Evolutionary conservation across 2,329 filamentous ascomycete genomes (phyloP).

Genomic region (Xylogone sp.): DNA sequence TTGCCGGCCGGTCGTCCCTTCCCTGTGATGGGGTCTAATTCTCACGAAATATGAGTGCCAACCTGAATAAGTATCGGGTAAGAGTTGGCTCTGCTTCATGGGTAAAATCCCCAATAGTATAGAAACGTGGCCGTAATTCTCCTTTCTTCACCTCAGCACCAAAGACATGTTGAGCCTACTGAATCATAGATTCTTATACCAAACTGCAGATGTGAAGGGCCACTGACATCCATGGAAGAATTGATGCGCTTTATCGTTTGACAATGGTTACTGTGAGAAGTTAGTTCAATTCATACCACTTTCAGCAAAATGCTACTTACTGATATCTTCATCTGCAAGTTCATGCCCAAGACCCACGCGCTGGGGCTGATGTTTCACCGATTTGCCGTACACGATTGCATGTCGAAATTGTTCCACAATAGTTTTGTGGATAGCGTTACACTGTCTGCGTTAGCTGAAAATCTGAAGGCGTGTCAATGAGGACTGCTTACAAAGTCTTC

Average conservation of each 20-base stretch:
- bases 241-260: constrained; percentile 49
- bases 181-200: neutral
- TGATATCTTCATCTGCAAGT: constrained; percentile 94
- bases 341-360: constrained; percentile 88
- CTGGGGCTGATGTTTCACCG: constrained; percentile 98
- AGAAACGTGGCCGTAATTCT: too few species aligned
- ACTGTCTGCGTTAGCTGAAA: constrained; percentile 49
- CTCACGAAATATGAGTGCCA: too few species aligned
- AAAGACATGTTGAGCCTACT: too few species aligned
- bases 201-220: neutral
- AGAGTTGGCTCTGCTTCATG: too few species aligned
- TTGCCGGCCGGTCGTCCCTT: neutral
- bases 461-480: neutral
- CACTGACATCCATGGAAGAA: constrained; percentile 2
- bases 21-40: too few species aligned
- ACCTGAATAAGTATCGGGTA: too few species aligned
- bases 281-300: constrained; percentile 10
- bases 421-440: constrained; percentile 93
- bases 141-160: too few species aligned
- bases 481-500: constrained; percentile 84
- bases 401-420: constrained; percentile 95
- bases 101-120: too few species aligned
- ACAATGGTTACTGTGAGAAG: constrained; percentile 56
- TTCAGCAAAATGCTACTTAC: constrained; percentile 15
- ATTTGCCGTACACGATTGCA: constrained; percentile 95